These are phyloP conservation scores for Mortierella sp. DNA, from an alignment of 371 early-diverging fungal genomes.

Conservation along the genomic window DNA sequence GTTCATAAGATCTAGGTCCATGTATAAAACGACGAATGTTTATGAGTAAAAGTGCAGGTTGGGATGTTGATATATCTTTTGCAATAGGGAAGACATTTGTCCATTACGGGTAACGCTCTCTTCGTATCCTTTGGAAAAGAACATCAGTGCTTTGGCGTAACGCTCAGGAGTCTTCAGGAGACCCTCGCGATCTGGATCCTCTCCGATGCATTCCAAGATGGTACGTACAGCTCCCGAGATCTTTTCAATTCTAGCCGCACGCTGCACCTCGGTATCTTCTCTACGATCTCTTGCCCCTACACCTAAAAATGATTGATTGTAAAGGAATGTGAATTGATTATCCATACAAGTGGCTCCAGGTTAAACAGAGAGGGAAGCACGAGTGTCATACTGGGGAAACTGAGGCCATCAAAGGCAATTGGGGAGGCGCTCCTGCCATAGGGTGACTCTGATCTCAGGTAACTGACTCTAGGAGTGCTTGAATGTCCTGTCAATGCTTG, in stretches of 20 bases:
- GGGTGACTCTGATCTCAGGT: conserved; percentile 36
- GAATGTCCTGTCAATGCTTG: conserved; percentile 47
- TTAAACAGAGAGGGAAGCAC: background rate
- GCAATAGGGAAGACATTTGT: background rate
- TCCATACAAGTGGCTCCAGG: background rate
- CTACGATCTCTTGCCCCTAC: conserved; percentile 80
- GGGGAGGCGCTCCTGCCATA: conserved; percentile 31
- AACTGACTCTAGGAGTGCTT: conserved; percentile 17
- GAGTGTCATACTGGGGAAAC: conserved; percentile 44
- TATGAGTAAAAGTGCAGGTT: background rate
- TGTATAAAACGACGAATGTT: background rate
- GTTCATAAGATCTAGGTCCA: conserved; percentile 81
- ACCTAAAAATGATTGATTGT: conserved; percentile 53
- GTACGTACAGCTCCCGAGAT: conserved; percentile 90
- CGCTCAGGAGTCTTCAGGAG: conserved; percentile 95
- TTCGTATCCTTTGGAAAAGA: conserved; percentile 98
- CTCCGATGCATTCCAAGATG: conserved; percentile 94
- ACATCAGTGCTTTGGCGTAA: conserved; percentile 97
- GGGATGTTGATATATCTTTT: background rate
- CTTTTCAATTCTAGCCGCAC: conserved; percentile 75
- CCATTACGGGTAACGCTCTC: conserved; percentile 80
- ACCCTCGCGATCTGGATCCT: conserved; percentile 96
- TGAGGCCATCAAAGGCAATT: conserved; percentile 55
- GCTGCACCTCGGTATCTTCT: conserved; percentile 81
- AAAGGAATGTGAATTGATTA: background rate